Evolutionary conservation across 768 basidiomycete species (phyloP), one percentile per base, ranked within the genome.

Genomic region (Hygrocybe punicea): DNA sequence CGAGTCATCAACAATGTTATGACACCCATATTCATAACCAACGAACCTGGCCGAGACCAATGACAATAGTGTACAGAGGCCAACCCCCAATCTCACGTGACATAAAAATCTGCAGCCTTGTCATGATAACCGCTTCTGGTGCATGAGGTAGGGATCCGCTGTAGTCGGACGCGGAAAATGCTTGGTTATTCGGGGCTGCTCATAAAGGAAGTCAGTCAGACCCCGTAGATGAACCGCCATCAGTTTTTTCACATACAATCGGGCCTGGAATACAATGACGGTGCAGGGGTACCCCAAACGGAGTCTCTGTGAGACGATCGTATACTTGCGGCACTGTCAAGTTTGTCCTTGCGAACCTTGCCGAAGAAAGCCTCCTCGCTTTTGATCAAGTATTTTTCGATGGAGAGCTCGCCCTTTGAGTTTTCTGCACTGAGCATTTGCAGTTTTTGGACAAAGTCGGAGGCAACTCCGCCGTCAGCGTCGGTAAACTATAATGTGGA

Each of bases 351-450:
- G 67, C 89, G 85, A 60, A 94, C 90, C 67, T 85, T 87, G 58
- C 90, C 87, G 72, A 96, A 96, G 84, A 93, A 97, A 0, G 84
- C 85, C 66, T 94, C 92, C 73, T 97, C 94, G 61, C 89, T 93
- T 77, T 95, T 96, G 60, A 84, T 78, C 61, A 97, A 74, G 79
- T 78, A 97, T 69, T 89, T 89, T 69, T 96, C 94, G 62, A 97
- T 97, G 33, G 92, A 96, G 23, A 97, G 70, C 62, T 96, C 93
- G 53, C 84, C 82, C 74, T 93, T 91, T 5, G 94, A 94, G 69
- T 96, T 97, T 55, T 92, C 89, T 0, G 93, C 78, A 44, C 82
- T 86, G 57, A 96, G 80, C 56, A 67, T 67, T 66, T 92, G 88
- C 39, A 97, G 73, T 69, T 89, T 93, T 64, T 89, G 84, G 8